These are phyloP conservation scores for Xenoacremonium recifei DNA, from an alignment of 2,329 filamentous ascomycete species.

Conservation along the genomic window DNA sequence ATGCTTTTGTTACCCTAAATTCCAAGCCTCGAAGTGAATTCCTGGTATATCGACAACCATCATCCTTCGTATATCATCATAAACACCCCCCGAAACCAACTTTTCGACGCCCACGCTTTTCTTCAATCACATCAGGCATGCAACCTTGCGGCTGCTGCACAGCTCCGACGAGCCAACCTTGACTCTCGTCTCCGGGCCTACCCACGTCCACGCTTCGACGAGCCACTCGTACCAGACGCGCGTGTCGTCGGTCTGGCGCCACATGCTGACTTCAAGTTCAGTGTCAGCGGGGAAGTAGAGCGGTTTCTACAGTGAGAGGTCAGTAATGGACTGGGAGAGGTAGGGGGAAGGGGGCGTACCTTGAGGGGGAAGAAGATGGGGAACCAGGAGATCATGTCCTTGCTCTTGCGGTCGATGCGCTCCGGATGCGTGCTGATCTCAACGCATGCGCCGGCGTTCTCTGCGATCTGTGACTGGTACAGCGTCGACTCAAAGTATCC, in stretches of 20 bases:
- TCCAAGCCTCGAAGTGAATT: too few relatives aligned
- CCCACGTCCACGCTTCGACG: conserved; percentile 76
- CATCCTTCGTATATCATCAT: too few relatives aligned
- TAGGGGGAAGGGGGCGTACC: conserved; percentile 46
- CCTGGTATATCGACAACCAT: too few relatives aligned
- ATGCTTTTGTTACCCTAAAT: too few relatives aligned
- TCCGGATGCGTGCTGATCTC: conserved; percentile 93
- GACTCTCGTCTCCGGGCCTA: conserved; percentile 58
- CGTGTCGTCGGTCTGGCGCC: conserved; percentile 90
- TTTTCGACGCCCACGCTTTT: too few relatives aligned
- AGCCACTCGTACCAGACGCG: conserved; percentile 99
- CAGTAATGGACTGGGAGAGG: conserved; percentile 5
- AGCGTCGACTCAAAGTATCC: conserved; percentile 98
- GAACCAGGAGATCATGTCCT: conserved; percentile 99
- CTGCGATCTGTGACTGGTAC: conserved; percentile 57
- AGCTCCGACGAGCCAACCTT: conserved; percentile 66
- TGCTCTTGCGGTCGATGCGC: conserved; percentile 87
- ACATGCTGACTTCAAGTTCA: conserved; percentile 90
- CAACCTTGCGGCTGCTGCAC: conserved; percentile 67
- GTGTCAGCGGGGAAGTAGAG: conserved; percentile 81
- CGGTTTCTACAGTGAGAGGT: conserved; percentile 59
- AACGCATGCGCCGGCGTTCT: conserved; percentile 50
- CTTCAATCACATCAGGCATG: conserved; percentile 63
- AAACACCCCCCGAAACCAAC: too few relatives aligned
- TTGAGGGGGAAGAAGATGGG: conserved; percentile 97